Conservation (phyloP, 116 monocot species). For the Phalaenopsis hybrid region DNA sequence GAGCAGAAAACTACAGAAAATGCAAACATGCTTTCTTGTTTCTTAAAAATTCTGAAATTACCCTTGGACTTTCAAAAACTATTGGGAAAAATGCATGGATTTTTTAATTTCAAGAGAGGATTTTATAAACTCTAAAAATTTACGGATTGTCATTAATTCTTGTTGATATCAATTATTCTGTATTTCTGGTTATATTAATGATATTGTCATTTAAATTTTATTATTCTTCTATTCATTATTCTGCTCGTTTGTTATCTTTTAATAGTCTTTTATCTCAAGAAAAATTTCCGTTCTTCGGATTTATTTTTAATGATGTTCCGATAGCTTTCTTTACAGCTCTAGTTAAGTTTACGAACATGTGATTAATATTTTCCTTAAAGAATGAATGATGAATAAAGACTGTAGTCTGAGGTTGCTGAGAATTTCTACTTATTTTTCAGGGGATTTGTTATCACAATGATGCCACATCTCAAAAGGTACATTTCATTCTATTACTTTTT, state of each 20-base stretch:
- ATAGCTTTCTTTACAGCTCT: neutral
- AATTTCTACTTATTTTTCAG: conserved; percentile 20
- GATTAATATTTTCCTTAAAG: neutral
- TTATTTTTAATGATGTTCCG: neutral
- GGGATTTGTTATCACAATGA: conserved; percentile 27
- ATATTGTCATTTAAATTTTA: neutral
- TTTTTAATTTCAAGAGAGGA: too few species aligned
- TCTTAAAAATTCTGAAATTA: too few species aligned
- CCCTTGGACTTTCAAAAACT: too few species aligned
- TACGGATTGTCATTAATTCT: neutral
- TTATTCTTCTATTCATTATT: neutral
- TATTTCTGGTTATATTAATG: neutral
- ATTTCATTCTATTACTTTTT: neutral
- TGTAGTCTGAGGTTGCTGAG: neutral
- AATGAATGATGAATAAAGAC: neutral
- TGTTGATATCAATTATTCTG: neutral
- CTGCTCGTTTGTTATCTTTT: neutral
- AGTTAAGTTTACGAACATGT: neutral
- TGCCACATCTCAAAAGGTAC: conserved; percentile 28
- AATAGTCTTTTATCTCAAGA: neutral
- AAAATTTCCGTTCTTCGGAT: neutral
- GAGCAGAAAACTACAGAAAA: too few species aligned
- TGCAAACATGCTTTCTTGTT: too few species aligned
- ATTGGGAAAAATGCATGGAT: too few species aligned
- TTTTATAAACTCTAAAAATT: too few species aligned